These are phyloP conservation scores for Neofusicoccum sp. DNA, from an alignment of 2,329 filamentous ascomycete genomes.

Conservation along the genomic window DNA sequence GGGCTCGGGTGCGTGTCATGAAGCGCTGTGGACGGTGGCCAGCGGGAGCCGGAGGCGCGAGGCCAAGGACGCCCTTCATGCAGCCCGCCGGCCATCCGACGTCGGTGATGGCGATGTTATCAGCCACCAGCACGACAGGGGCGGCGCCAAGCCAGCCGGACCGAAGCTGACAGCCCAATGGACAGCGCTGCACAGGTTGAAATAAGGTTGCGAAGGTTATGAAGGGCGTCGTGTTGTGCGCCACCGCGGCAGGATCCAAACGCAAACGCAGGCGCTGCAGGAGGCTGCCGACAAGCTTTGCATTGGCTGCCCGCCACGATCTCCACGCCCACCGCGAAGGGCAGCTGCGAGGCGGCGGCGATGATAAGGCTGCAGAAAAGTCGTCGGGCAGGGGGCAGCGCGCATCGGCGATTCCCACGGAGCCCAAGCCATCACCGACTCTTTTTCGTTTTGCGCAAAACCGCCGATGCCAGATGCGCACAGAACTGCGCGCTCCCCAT, in stretches of 20 bases:
- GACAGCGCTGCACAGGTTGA: background rate
- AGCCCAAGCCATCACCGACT: conserved; percentile 13
- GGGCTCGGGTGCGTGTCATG: background rate
- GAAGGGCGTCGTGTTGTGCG: background rate
- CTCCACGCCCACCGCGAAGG: background rate
- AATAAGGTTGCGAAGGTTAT: background rate
- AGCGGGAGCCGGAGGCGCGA: background rate
- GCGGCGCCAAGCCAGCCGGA: conserved; percentile 9
- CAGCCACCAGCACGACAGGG: background rate
- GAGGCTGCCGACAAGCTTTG: background rate
- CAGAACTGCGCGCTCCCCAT: background rate
- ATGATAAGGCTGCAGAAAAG: conserved; percentile 3
- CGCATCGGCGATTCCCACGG: background rate
- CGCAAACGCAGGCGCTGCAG: background rate
- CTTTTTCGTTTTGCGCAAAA: conserved; percentile 9
- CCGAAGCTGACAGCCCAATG: background rate
- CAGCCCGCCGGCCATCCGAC: background rate
- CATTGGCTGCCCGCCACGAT: background rate
- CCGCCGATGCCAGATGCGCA: background rate
- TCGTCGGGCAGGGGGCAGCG: background rate
- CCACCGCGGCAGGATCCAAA: background rate
- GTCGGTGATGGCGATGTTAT: conserved; percentile 9
- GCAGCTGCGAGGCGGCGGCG: background rate
- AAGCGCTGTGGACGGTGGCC: background rate
- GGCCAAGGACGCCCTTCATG: background rate